Conservation (phyloP, 164 flowering plant species). For the Tetrastigma voinierianum region DNA sequence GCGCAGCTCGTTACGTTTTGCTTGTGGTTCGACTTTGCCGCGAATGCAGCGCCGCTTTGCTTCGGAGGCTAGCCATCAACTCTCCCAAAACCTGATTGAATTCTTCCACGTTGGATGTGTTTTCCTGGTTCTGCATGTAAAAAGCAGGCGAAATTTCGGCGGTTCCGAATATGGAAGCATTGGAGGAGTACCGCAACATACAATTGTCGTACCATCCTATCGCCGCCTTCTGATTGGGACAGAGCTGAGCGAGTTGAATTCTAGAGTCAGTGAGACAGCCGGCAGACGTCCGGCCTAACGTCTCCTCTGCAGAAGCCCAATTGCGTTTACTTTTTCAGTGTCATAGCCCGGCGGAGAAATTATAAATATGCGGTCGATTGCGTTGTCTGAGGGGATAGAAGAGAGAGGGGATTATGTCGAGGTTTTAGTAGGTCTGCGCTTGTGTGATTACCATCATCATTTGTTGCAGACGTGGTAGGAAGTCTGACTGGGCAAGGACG, state of each 20-base stretch:
- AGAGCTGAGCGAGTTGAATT: not conserved
- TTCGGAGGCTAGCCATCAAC: slow-evolving; percentile 11
- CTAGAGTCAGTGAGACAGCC: slow-evolving; percentile 13
- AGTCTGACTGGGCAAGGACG: slow-evolving; percentile 5
- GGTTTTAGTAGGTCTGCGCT: slow-evolving; percentile 28
- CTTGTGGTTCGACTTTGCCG: slow-evolving; percentile 19
- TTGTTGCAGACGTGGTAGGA: not conserved
- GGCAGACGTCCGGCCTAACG: slow-evolving; percentile 15
- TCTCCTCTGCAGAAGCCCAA: slow-evolving; percentile 40
- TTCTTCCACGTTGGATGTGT: slow-evolving; percentile 1
- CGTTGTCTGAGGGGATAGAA: slow-evolving; percentile 12
- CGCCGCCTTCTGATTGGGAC: slow-evolving; percentile 30
- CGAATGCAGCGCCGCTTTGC: slow-evolving; percentile 17
- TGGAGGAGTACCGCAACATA: slow-evolving; percentile 35
- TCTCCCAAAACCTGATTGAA: slow-evolving; percentile 7
- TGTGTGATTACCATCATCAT: slow-evolving; percentile 15
- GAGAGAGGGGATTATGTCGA: slow-evolving; percentile 21
- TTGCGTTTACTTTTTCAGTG: slow-evolving; percentile 21
- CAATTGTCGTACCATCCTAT: slow-evolving; percentile 25
- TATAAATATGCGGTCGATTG: slow-evolving; percentile 24
- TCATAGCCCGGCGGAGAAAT: slow-evolving; percentile 23
- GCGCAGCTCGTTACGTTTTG: not conserved
- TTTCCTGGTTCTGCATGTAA: not conserved
- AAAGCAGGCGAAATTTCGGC: not conserved
- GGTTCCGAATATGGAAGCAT: slow-evolving; percentile 12